Conservation (phyloP, 108 stramenopile genomes). For the Aurantiochytrium sp. region DNA sequence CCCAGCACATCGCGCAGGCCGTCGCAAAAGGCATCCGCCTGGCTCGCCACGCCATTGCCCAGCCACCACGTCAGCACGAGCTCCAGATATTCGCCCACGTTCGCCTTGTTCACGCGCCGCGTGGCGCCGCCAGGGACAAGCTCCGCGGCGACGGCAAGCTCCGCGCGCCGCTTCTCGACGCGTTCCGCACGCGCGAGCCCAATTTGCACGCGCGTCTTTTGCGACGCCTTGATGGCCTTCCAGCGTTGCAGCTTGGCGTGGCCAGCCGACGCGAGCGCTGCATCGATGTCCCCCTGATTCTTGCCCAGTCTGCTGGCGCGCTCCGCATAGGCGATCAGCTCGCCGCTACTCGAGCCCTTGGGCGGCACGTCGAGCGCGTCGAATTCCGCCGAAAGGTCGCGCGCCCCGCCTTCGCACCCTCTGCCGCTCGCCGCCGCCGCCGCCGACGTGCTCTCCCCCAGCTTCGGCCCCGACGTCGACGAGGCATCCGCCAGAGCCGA, state of each 20-base stretch:
- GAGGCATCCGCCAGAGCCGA: no score
- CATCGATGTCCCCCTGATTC: not conserved
- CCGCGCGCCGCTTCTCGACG: not conserved
- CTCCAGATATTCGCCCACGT: not conserved
- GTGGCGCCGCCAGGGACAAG: conserved; percentile 12
- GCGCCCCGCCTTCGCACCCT: not conserved
- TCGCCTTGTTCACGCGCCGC: not conserved
- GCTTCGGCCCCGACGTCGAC: no score
- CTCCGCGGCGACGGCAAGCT: not conserved
- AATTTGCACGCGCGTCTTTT: conserved; percentile 15
- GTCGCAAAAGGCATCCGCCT: conserved; percentile 22
- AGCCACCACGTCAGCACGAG: conserved; percentile 20
- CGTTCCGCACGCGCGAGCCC: not conserved
- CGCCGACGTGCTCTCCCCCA: not conserved
- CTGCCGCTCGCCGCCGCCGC: not conserved
- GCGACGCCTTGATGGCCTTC: conserved; percentile 25
- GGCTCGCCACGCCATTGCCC: not conserved
- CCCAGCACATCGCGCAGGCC: conserved; percentile 18
- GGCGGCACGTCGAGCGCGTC: not conserved
- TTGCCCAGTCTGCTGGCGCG: not conserved
- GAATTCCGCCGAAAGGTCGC: not conserved
- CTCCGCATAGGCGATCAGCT: not conserved
- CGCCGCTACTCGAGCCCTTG: not conserved
- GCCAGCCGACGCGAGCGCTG: not conserved
- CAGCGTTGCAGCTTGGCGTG: conserved; percentile 23